Conservation (phyloP, 2,329 filamentous ascomycete species). For the Zasmidium angulare region DNA sequence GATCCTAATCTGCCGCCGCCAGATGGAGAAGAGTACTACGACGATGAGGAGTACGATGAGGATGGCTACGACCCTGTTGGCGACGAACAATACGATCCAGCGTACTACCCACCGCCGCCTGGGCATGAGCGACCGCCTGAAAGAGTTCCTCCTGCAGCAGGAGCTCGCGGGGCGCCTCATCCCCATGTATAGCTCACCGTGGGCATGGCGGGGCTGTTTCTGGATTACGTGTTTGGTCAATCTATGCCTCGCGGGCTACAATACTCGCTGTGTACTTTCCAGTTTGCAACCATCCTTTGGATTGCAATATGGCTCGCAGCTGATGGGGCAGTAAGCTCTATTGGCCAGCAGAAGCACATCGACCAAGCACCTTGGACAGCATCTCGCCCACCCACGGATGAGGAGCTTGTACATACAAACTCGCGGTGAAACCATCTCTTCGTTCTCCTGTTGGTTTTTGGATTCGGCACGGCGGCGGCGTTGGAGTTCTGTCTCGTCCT, state of each 20-base stretch:
- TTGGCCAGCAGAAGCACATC: not conserved
- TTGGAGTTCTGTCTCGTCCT: slow-evolving; percentile 5
- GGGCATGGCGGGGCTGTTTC: slow-evolving; percentile 16
- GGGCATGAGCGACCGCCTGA: not conserved
- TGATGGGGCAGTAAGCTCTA: not conserved
- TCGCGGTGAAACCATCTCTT: slow-evolving; percentile 12
- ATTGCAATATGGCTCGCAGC: not conserved
- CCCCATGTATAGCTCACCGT: slow-evolving; percentile 19
- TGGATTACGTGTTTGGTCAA: slow-evolving; percentile 4
- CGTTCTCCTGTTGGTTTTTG: slow-evolving; percentile 6
- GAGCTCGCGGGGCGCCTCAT: not conserved
- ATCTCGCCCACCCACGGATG: slow-evolving; percentile 12
- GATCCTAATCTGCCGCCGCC: slow-evolving; percentile 31
- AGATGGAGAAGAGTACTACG: slow-evolving; percentile 35
- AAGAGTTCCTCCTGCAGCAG: not conserved
- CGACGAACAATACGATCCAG: slow-evolving; percentile 25
- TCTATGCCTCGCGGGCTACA: not conserved
- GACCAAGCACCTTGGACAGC: not conserved
- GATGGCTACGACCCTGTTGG: slow-evolving; percentile 31
- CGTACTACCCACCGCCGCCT: slow-evolving; percentile 27
- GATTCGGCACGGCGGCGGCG: slow-evolving; percentile 7
- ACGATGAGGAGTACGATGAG: slow-evolving; percentile 31
- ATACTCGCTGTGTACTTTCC: not conserved
- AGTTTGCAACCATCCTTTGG: not conserved
- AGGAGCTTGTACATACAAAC: slow-evolving; percentile 16